Base-by-base conservation (phyloP, 352 stramenopile species). In the Globisporangium yorkense region DNA sequence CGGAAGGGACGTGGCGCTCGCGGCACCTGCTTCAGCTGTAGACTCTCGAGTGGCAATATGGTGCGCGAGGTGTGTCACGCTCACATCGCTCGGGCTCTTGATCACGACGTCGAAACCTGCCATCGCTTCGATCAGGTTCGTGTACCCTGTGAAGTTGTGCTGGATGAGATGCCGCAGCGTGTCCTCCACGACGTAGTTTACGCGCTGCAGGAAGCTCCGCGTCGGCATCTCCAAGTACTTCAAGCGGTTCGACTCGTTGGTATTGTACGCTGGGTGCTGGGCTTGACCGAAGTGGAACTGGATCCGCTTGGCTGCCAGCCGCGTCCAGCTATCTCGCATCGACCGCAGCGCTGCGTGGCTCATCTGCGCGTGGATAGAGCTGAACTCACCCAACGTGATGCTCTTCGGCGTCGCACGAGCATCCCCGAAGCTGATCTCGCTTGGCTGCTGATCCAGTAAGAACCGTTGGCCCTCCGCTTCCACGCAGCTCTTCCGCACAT, bases 111-210 rank as follows among this genome's bases (percentile, higher is more conserved):
- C 55, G 44, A 82, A 91, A 8, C 65, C 68, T 0, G 76, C 71
- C 75, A 91, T 91, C 29, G 71, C 61, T 52, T 92, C 73, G n/a
- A 93, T 74, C 46, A 93, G 73, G 8, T 68, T 54, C 5, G 71
- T 76, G 65, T 93, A 95, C 5, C 73, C 68, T 15, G 77, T 54
- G 50, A 93, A 92, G 39, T 92, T 93, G 9, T 77, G 61, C 18
- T 75, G 61, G 29, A 93, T 77, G 5, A 95, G 48, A 16, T 77
- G 47, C 0, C 78, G 78, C 15, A 95, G 65, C 4, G 79, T 83
- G 50, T 89, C 75, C 68, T 89, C 79, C 8, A 92, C 60, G 76
- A 92, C 91, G 63, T 91, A 91, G 52, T 92, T 92, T 7, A 93
- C 74, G 20, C 85, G 81, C 56, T 84, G 80, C 15, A 95, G 63